Evolutionary conservation across 768 basidiomycete genomes (phyloP).

Genomic region (Atractiella rhizophila): DNA sequence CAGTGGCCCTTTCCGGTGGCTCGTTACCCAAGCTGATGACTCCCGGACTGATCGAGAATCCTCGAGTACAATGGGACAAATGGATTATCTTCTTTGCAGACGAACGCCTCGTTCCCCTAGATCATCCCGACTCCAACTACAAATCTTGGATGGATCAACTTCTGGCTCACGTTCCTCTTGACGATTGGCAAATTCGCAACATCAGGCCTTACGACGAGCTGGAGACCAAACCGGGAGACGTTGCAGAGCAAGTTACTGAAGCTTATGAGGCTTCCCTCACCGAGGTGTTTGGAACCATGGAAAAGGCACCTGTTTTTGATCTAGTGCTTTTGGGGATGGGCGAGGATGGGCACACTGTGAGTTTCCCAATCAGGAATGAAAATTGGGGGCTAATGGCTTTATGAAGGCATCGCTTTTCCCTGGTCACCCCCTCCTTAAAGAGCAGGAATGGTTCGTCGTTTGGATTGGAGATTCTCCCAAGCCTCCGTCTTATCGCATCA

Average conservation of each 20-base stretch:
- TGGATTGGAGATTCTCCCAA: conserved; percentile 72
- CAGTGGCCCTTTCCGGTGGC: conserved; percentile 71
- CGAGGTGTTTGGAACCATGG: conserved; percentile 62
- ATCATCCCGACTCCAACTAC: conserved; percentile 74
- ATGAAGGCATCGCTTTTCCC: conserved; percentile 56
- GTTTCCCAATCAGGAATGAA: neutral
- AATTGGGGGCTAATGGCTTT: neutral
- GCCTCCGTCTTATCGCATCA: conserved; percentile 60
- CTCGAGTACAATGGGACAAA: conserved; percentile 57
- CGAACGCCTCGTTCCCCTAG: conserved; percentile 72
- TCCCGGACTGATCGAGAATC: conserved; percentile 30
- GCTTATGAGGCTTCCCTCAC: conserved; percentile 40
- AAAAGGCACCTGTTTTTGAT: conserved; percentile 51
- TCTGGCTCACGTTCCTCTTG: conserved; percentile 54
- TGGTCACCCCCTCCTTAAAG: conserved; percentile 47
- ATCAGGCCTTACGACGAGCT: conserved; percentile 29
- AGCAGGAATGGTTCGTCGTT: conserved; percentile 73
- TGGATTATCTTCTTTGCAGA: conserved; percentile 85
- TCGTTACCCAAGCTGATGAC: conserved; percentile 39
- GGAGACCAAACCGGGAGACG: neutral
- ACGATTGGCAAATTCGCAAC: conserved; percentile 43
- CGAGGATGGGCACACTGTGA: conserved; percentile 79
- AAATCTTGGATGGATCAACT: conserved; percentile 39
- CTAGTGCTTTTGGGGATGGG: conserved; percentile 85
- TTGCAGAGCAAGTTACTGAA: conserved; percentile 21